phyloP scores from a whole-genome alignment of 1,284 basidiomycete genomes.

The Sporisorium graminicola region DNA sequence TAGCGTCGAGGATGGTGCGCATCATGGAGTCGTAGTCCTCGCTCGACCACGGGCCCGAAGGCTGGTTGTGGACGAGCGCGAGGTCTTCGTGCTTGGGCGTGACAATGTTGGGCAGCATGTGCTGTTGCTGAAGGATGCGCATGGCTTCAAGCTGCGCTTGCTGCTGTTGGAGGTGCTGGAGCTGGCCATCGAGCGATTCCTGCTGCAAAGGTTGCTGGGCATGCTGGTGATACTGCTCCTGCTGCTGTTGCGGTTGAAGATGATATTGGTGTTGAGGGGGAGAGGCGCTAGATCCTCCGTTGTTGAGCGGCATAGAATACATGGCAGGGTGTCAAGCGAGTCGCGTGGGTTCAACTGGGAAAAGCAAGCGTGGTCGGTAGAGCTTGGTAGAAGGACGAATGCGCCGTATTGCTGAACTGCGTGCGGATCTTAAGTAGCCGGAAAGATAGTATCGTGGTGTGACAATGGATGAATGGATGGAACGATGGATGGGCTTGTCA shows the following conservation, averaged over 20 bases:
- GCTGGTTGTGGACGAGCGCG: conserved; percentile 20
- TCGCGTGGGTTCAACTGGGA: neutral
- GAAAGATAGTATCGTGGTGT: neutral
- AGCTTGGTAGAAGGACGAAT: too few species aligned
- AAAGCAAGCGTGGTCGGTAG: too few species aligned
- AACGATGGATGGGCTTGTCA: neutral
- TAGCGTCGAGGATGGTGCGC: conserved; percentile 46
- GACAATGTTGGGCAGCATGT: conserved; percentile 32
- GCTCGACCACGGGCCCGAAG: conserved; percentile 43
- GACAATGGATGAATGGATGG: neutral
- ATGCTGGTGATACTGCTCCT: conserved; percentile 24
- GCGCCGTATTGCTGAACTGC: too few species aligned
- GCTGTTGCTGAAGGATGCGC: conserved; percentile 33
- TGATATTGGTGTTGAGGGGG: conserved; percentile 23
- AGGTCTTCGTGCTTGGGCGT: conserved; percentile 28
- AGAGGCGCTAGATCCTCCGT: conserved; percentile 15
- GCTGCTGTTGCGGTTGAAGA: conserved; percentile 16
- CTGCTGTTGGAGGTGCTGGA: conserved; percentile 31
- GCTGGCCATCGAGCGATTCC: conserved; percentile 21
- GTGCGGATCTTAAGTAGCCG: neutral
- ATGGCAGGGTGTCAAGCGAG: conserved; percentile 1
- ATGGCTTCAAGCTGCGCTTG: conserved; percentile 32
- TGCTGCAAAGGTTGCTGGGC: conserved; percentile 16
- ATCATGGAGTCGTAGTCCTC: conserved; percentile 55
- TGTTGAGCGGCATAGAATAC: conserved; percentile 12